Evolutionary conservation across 2,329 filamentous ascomycete genomes (phyloP), one percentile per base, ranked within the genome.

Genomic region (Xylaria sp.): DNA sequence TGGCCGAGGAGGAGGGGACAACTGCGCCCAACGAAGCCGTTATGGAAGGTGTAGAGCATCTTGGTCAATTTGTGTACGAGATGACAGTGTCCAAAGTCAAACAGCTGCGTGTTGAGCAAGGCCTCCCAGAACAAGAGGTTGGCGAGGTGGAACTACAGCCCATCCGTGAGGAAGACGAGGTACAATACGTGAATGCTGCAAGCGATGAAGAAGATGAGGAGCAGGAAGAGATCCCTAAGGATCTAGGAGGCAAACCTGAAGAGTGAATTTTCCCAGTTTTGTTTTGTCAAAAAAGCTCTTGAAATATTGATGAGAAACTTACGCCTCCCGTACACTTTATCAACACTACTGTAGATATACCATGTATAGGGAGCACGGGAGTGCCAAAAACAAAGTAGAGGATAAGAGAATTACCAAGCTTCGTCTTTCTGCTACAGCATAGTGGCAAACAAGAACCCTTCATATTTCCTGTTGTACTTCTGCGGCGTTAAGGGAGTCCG

Each of bases 31-130:
- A 85, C 13, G 85, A 87, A 73, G 90, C 89, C 0, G 84, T 88
- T 22, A 98, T 99, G 92, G 92, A 95, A 73, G 88, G 92, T 38
- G 90, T 98, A 0, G 95, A 99, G 82, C 96, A 99, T 81, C 80
- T 99, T 39, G 96, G 96, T 0, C 92, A 97, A 80, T 99, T 97
- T 78, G 95, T 99, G 25, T 97, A 89, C 77, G 93, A 99, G 79
- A 99, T 99, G 93, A 97, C 94, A 3, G 87, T 91, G 53, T 87
- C 85, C 1, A 84, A 80, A 74, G 71, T 87, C 39, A 79, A 83
- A 74, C 84, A 87, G 74, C 69, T 88, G 51, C 79, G 82, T 57
- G 79, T 74, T 10, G 83, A 80, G 57, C 76, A 75, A 25, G 77
- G 77, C 7, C 64, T 78, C 51, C 71, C 73, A n/a, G 61, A 66